Percentiles rank a stretch among this genome's conserved stretches.
Evolutionary conservation across 2,329 filamentous ascomycete species (phyloP).

Genomic region (Teratosphaeria pseudoeucalypti): DNA sequence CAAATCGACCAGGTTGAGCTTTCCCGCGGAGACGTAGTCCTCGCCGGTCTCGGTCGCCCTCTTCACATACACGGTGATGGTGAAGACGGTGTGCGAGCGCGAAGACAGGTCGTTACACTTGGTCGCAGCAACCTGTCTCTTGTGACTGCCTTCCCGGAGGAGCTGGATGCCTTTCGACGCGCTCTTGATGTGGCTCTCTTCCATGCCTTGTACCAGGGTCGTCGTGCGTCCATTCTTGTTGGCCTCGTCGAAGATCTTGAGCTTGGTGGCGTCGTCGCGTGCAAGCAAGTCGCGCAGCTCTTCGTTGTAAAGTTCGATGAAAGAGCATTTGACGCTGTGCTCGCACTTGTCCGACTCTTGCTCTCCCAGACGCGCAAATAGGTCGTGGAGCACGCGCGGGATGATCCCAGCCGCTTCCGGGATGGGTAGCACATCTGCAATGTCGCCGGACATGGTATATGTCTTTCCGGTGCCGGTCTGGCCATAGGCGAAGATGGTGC

Average conservation of each 20-base stretch:
- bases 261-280: slow-evolving; percentile 67
- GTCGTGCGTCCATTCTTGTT: slow-evolving; percentile 73
- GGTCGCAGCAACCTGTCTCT: slow-evolving; percentile 96
- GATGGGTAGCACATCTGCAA: slow-evolving; percentile 79
- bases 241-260: slow-evolving; percentile 92
- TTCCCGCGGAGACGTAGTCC: slow-evolving; percentile 81
- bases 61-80: slow-evolving; percentile 85
- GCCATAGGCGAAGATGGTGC: slow-evolving; percentile 96
- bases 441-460: slow-evolving; percentile 98
- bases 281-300: slow-evolving; percentile 85
- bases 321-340: slow-evolving; percentile 90
- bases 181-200: slow-evolving; percentile 83
- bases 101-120: slow-evolving; percentile 98
- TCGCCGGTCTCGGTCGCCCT: slow-evolving; percentile 71
- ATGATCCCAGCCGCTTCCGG: slow-evolving; percentile 93
- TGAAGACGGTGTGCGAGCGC: slow-evolving; percentile 94
- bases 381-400: slow-evolving; percentile 73
- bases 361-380: slow-evolving; percentile 75
- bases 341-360: slow-evolving; percentile 57
- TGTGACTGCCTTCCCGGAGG: slow-evolving; percentile 79
- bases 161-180: slow-evolving; percentile 80
- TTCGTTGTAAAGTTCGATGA: slow-evolving; percentile 97
- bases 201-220: slow-evolving; percentile 94
- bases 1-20: slow-evolving; percentile 91
- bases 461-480: slow-evolving; percentile 98